Conservation (phyloP, 192 early-diverging fungal species). For the Coemansia aciculifera region DNA sequence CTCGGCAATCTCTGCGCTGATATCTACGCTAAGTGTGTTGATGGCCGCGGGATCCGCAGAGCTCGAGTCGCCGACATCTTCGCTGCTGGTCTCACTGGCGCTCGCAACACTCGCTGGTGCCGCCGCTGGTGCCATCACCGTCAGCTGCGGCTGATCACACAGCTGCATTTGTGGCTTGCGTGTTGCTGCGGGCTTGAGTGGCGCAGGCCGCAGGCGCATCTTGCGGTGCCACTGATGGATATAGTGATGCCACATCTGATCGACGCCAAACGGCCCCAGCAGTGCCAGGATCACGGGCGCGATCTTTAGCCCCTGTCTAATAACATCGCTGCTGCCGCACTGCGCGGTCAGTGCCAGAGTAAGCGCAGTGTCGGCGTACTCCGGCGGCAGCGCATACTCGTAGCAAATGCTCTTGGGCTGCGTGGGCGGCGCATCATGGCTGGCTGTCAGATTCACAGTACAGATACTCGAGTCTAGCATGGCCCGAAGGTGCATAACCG, state of each 20-base stretch:
- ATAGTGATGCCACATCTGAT: conserved; percentile 63
- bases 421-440: conserved; percentile 2
- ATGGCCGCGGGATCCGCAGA: not conserved
- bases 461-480: conserved; percentile 61
- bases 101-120: not conserved
- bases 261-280: conserved; percentile 80
- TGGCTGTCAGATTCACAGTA: conserved; percentile 55
- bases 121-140: too few species aligned
- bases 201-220: conserved; percentile 20
- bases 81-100: not conserved
- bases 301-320: conserved; percentile 49
- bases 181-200: not conserved
- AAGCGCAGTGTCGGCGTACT: conserved; percentile 51
- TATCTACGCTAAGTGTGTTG: conserved; percentile 4
- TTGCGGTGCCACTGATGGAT: conserved; percentile 50
- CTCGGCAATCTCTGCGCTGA: conserved; percentile 6
- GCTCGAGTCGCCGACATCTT: not conserved
- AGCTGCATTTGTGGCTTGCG: not conserved
- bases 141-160: not conserved
- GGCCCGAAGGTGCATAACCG: conserved; percentile 58
- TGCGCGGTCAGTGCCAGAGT: conserved; percentile 35
- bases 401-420: conserved; percentile 37
- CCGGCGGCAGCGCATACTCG: conserved; percentile 57
- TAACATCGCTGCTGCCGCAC: conserved; percentile 33
- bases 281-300: conserved; percentile 50